Base-by-base conservation (phyloP, 1,284 basidiomycete species). In the Tylopilus orsonianus region DNA sequence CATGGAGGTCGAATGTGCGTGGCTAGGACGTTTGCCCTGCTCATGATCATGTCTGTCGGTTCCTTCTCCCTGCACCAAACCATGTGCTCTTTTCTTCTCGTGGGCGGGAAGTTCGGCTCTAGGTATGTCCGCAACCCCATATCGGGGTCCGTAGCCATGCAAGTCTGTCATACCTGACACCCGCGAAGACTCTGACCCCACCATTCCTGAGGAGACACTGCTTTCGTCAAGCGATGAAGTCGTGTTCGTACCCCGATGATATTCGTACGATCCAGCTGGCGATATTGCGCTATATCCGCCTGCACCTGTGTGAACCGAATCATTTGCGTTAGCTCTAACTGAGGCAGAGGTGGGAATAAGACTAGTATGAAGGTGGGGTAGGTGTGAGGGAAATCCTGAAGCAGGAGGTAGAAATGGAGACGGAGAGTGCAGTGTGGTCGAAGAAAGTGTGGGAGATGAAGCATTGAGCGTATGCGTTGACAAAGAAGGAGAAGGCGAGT, bases 1-100 rank as follows among this genome's bases (percentile, higher is more conserved):
- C 13, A 62, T 5, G 5, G 62, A 68, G 16, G 50, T 26, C 6
- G 64, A 64, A 37, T 65, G 51, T 29, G 47, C 33, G 16, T 61
- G 61, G 5, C 42, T 3, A 0, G 26, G 0, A 14, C 36, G 36
- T 6, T 30, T 55, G 9, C 24, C 36, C 9, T 26, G 47, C 10
- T 22, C 16, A 3, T 18, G 33, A 14, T 20, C 45, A 4, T 29
- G 38, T 16, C 32, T 45, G 20, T 24, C 41, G 5, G 2, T 5
- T 18, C 24, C 27, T 26, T 44, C 46, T 6, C 33, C 35, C 12
- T 39, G 50, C 2, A 37, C 37, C 12, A 24, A 33, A 0, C 22
- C 4, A 19, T 20, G 27, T 13, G 29, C 40, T 5, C 2, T 38
- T 29, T 19, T 46, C 30, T 22, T 30, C 12, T 56, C 49, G 32